Base-by-base conservation (phyloP, 1,284 basidiomycete species). In the Gymnopus androsaceus region DNA sequence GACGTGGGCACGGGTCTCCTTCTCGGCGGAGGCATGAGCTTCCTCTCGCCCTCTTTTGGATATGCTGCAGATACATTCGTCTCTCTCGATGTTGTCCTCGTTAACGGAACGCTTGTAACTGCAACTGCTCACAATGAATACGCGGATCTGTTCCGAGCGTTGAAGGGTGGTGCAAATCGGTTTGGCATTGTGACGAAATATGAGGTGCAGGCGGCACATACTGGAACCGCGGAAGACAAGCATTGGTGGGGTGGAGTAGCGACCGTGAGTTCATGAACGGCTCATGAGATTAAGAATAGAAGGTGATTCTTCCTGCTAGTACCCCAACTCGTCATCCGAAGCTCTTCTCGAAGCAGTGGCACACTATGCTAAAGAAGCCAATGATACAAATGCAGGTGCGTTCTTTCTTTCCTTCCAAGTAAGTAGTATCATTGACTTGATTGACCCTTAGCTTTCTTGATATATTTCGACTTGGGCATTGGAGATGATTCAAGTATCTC, bases 161-260 rank as follows among this genome's bases (percentile, higher is more conserved):
- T 75, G 48, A 75, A 75, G 59, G 74, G 73, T 7, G 74, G 73
- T 19, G 73, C 67, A 3, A 75, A 71, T 60, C 67, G 73, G 17
- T 75, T 74, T 55, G 74, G 73, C 4, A 75, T 77, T 49, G 74
- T 75, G 21, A 75, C 75, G n/a, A 61, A 72, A n/a, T 75, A 73
- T 49, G 68, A 71, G 30, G 64, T 75, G 4, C 60, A 68, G 31
- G 65, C 72, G 12, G 62, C 70, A 9, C 69, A 72, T 31, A 70
- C 69, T 9, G 74, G 73, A 8, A 69, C 67, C 7, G 65, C 61
- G 36, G 64, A 64, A 4, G 69, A 72, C 34, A 73, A 71, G 55
- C 66, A 61, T 21, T 74, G 68, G 62, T 73, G 65, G 58, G 73
- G 74, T 8, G 74, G 74, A 3, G 45, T 67, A 1, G 68, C 75